phyloP scores from a whole-genome alignment of 2,329 filamentous ascomycete genomes.

The Diplodia mutila region DNA sequence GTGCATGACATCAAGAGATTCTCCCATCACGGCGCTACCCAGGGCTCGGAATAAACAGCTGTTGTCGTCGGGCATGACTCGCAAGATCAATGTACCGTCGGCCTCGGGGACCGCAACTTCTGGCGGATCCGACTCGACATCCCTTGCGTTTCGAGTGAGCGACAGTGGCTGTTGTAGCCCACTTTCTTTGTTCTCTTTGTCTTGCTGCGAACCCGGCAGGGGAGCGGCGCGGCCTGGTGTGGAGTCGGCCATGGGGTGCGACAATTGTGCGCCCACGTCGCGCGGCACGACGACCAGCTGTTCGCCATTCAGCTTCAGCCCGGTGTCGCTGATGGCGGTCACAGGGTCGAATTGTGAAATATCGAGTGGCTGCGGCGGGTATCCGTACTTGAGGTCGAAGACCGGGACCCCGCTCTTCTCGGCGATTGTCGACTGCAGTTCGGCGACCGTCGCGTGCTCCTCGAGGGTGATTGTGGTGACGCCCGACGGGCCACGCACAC shows the following conservation, averaged over 20 bases:
- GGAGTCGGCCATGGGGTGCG: conserved; percentile 33
- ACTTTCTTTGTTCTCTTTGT: conserved; percentile 12
- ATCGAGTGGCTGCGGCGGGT: conserved; percentile 73
- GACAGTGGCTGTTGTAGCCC: conserved; percentile 39
- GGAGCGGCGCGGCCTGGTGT: conserved; percentile 31
- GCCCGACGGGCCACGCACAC: conserved; percentile 75
- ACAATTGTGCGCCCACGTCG: conserved; percentile 37
- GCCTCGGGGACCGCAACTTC: conserved; percentile 62
- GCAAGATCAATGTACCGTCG: conserved; percentile 67
- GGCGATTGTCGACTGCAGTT: conserved; percentile 64
- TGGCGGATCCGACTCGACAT: conserved; percentile 61
- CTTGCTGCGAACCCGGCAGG: conserved; percentile 30
- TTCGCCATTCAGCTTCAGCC: conserved; percentile 67
- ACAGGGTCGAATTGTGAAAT: conserved; percentile 57
- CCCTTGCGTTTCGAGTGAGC: conserved; percentile 49
- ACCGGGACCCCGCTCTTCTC: conserved; percentile 65
- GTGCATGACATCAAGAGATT: conserved; percentile 66
- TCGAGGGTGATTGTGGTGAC: conserved; percentile 70
- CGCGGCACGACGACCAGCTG: conserved; percentile 66
- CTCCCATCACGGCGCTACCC: conserved; percentile 73
- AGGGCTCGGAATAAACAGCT: conserved; percentile 92
- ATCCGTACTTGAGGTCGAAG: conserved; percentile 83
- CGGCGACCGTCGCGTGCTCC: conserved; percentile 67
- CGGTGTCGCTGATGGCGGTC: conserved; percentile 59
- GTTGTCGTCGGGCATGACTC: conserved; percentile 97